These are phyloP conservation scores for Spergularia marina DNA, from an alignment of 148 eudicot genomes.

Conservation along the genomic window DNA sequence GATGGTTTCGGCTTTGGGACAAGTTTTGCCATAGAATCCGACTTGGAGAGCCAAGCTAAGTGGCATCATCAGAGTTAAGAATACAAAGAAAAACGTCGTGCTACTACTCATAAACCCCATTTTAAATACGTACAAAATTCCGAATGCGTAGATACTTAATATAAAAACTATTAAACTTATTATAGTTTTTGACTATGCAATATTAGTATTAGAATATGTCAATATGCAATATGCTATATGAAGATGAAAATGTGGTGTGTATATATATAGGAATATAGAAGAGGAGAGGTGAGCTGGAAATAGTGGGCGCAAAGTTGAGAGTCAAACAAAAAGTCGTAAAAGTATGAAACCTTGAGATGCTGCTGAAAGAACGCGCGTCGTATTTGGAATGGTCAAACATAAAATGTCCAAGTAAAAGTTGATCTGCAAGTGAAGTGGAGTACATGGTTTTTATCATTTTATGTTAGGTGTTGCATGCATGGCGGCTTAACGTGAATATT, in stretches of 20 bases:
- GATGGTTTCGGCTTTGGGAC: conserved; percentile 30
- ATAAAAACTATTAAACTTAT: no score
- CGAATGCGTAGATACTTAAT: no score
- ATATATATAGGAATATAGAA: background rate
- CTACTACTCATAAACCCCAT: background rate
- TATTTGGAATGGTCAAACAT: no score
- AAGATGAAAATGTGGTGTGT: no score
- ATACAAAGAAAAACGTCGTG: background rate
- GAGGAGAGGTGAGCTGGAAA: background rate
- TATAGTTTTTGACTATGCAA: no score
- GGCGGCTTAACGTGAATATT: background rate
- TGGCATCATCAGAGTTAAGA: conserved; percentile 7
- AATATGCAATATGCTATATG: no score
- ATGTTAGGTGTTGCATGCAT: background rate
- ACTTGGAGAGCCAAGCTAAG: conserved; percentile 20
- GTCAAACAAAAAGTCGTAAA: background rate
- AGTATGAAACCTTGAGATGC: no score
- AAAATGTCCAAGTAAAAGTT: background rate
- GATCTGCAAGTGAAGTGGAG: background rate
- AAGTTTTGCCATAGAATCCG: conserved; percentile 26
- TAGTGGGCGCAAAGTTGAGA: background rate
- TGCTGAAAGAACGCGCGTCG: no score
- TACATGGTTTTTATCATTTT: no score
- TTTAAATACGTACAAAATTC: background rate
- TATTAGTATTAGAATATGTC: no score